Evolutionary conservation across 2,329 filamentous ascomycete species (phyloP), one percentile per base, ranked within the genome.

Genomic region (Helotiales sp.): DNA sequence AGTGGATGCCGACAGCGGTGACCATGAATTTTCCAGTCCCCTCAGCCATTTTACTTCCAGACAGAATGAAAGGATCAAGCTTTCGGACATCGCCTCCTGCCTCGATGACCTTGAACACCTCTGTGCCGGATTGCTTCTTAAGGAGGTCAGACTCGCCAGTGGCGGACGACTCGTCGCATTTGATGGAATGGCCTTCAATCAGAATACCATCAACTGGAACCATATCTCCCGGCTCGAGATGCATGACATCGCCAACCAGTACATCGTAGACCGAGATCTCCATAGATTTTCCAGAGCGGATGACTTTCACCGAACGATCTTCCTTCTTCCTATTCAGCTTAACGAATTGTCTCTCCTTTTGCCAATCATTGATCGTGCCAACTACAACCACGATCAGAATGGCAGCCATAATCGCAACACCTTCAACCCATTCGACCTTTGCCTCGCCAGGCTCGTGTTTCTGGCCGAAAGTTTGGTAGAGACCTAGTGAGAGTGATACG

Each of bases 41-140:
- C 72, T 92, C 89, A 0, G 87, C 86, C 7, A 93, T 87, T 72
- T 92, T 93, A 4, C 89, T 89, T 50, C 91, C 91, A 20, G 90
- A 93, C 2, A 93, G 82, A 67, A 94, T 92, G 77, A 93, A 93
- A 0, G 91, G 91, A 72, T 93, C 91, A 68, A 89, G 81, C 73
- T 90, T 90, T 70, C 83, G 83, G 40, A 88, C 78, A 6, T 82
- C 81, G 0, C 85, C 79, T 32, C 50, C 68, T 7, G 83, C 80
- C 69, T 89, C 84, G 69, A 90, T 87, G 2, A 85, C 82, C 45
- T 82, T 83, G 75, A 84, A 87, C n/a, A 88, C 89, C 11, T 91
- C 88, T n/a, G 86, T 84, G 2, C 83, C 87, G 0, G 79, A 76
- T 0, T 73, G 77, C 79, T 93, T 93, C 78, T 87, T 89, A 77